Conservation (phyloP, 2,329 filamentous ascomycete species). For the Neodidymelliopsis sp. region DNA sequence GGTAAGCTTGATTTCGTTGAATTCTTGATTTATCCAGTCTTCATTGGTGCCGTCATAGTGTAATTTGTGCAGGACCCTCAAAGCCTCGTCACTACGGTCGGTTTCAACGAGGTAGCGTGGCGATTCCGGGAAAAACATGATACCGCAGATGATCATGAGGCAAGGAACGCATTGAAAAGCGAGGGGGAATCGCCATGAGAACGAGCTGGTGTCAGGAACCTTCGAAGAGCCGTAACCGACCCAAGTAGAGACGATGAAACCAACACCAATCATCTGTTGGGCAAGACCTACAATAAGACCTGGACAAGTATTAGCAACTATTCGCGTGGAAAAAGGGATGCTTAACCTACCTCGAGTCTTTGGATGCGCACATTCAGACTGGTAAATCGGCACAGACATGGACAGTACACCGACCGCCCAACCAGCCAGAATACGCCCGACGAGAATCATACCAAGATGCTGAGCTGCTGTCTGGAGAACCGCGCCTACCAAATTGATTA, state of each 20-base stretch:
- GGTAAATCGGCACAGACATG: slow-evolving; percentile 69
- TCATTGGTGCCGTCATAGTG: slow-evolving; percentile 63
- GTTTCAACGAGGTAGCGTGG: slow-evolving; percentile 52
- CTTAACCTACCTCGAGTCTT: slow-evolving; percentile 59
- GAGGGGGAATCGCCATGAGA: slow-evolving; percentile 55
- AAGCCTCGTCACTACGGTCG: slow-evolving; percentile 64
- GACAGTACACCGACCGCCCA: slow-evolving; percentile 66
- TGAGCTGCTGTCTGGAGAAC: slow-evolving; percentile 66
- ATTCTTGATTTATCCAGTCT: slow-evolving; percentile 66
- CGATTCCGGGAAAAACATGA: slow-evolving; percentile 53
- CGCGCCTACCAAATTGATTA: slow-evolving; percentile 65
- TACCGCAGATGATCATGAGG: slow-evolving; percentile 52
- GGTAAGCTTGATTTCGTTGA: slow-evolving; percentile 66
- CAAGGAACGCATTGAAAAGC: slow-evolving; percentile 57
- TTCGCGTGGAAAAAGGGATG: not conserved
- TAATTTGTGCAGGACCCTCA: slow-evolving; percentile 55
- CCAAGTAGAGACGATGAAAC: slow-evolving; percentile 64
- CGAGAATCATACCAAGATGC: slow-evolving; percentile 63
- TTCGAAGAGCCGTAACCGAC: slow-evolving; percentile 56
- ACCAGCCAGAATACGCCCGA: slow-evolving; percentile 66
- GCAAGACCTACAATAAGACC: slow-evolving; percentile 63
- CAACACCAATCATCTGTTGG: slow-evolving; percentile 65
- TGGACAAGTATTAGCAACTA: slow-evolving; percentile 6
- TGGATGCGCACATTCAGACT: slow-evolving; percentile 67
- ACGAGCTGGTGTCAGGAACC: slow-evolving; percentile 46